Evolutionary conservation across 306 rosid genomes (phyloP).

Genomic region (Malus asiatica): DNA sequence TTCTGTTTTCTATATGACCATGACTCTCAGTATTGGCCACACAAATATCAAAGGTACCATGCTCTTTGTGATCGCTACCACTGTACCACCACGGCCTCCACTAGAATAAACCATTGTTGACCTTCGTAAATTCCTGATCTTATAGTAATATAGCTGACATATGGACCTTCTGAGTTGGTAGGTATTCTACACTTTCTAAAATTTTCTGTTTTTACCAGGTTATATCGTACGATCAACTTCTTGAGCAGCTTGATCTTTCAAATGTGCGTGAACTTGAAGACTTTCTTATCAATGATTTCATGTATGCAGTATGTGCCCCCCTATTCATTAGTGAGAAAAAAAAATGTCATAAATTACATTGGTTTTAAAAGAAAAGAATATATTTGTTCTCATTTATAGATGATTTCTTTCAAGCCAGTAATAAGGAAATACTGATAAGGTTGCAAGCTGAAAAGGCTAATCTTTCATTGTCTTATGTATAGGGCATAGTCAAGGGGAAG

Average conservation of each 20-base stretch:
- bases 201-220: neutral
- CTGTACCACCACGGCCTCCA: neutral
- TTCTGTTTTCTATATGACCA: neutral
- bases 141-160: neutral
- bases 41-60: neutral
- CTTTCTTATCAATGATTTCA: constrained; percentile 15
- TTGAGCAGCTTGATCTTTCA: constrained; percentile 17
- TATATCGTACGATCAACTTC: constrained; percentile 10
- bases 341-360: neutral
- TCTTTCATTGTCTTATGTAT: neutral
- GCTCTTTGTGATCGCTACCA: neutral
- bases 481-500: constrained; percentile 19
- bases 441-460: neutral
- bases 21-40: neutral
- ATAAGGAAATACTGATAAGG: neutral
- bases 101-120: neutral
- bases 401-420: neutral
- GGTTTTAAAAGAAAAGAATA: neutral
- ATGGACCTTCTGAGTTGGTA: neutral
- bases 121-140: neutral
- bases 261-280: constrained; percentile 18
- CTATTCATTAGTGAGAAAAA: neutral
- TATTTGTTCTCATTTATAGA: neutral
- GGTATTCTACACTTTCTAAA: neutral
- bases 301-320: constrained; percentile 7